Evolutionary conservation across 139 green algal species (phyloP).

Genomic region (Closterium sp.): DNA sequence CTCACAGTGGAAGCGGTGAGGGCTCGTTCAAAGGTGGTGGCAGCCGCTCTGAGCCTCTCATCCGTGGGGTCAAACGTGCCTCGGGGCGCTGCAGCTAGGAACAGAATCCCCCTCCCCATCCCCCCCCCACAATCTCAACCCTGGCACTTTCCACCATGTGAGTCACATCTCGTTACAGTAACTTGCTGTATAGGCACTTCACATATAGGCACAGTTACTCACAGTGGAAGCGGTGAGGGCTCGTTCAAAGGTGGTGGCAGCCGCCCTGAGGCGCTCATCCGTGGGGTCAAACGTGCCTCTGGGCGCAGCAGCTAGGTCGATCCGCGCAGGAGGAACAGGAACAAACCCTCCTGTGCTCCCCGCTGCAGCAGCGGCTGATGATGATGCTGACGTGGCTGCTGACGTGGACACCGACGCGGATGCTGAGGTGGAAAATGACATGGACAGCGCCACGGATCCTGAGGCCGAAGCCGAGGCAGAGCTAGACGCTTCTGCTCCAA

Average conservation of each 20-base stretch:
- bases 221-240: slow-evolving; percentile 3
- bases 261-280: background rate
- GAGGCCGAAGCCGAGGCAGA: background rate
- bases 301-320: slow-evolving; percentile 10
- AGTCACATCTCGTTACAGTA: too few species aligned
- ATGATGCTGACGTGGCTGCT: background rate
- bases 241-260: background rate
- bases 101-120: too few species aligned
- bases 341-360: background rate
- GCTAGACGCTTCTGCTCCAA: background rate
- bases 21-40: too few species aligned
- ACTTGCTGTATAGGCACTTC: too few species aligned
- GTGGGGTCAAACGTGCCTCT: background rate
- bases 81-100: background rate
- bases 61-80: background rate
- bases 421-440: slow-evolving; percentile 90
- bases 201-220: too few species aligned
- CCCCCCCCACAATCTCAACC: too few species aligned
- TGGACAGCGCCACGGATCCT: slow-evolving; percentile 78
- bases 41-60: background rate
- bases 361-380: background rate
- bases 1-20: background rate
- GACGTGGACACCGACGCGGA: slow-evolving; percentile 60
- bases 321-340: background rate
- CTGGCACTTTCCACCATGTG: too few species aligned